Conservation (phyloP, 257 asterid genomes). For the Solanum boliviense region DNA sequence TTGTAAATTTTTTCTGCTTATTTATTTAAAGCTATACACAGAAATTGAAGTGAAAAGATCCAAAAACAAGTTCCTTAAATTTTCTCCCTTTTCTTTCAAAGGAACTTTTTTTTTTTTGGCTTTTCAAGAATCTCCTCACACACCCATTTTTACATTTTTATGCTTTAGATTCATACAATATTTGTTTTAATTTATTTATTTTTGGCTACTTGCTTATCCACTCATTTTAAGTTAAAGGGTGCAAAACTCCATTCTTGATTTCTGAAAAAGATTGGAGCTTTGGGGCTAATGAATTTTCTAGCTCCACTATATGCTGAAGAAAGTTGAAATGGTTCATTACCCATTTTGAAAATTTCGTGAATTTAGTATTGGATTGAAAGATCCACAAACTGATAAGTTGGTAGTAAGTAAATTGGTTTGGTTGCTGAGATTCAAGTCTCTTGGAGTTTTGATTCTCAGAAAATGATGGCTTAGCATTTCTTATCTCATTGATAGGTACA, state of each 20-base stretch:
- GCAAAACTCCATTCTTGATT: neutral
- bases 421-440: neutral
- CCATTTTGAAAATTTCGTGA: neutral
- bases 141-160: neutral
- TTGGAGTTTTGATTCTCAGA: neutral
- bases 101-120: neutral
- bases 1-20: neutral
- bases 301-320: neutral
- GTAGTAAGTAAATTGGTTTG: neutral
- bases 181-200: neutral
- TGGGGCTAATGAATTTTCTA: neutral
- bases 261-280: neutral
- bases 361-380: neutral
- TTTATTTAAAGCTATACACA: neutral
- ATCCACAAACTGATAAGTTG: neutral
- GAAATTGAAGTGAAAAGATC: neutral
- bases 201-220: neutral
- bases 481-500: neutral
- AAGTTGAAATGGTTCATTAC: neutral
- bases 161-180: neutral
- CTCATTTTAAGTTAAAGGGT: neutral
- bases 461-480: neutral
- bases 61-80: neutral
- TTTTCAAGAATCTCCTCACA: neutral
- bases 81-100: neutral